Base-by-base conservation (phyloP, 345 rosid genomes). In the Noccaea caerulescens region DNA sequence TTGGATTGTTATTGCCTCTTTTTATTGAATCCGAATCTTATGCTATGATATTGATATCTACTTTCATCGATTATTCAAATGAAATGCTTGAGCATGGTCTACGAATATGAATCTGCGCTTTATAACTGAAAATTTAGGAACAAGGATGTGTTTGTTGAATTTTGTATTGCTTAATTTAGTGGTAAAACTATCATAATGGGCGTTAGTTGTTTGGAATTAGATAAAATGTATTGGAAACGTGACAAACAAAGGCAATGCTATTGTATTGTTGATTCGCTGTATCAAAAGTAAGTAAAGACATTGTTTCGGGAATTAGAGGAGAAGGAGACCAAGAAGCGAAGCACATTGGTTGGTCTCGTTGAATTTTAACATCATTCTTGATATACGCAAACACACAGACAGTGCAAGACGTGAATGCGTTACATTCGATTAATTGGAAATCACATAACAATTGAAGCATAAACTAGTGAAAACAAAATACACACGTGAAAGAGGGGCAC, bases 1-100 rank as follows among this genome's bases (percentile, higher is more conserved):
- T 79, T 80, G 76, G 81, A 70, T 61, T 54, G 73, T 44, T 67
- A 44, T 66, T 63, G 58, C 66, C n/a, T 18, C 47, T 69, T 64
- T 71, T 16, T 9, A 10, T 36, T 7, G 2, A 41, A 18, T 44
- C 56, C 27, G 4, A 41, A 7, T 60, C 7, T 58, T 43, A 59
- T 66, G 41, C 0, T 33, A 16, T 43, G 55, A 18, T 66, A 27
- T 7, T 16, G 50, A 4, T 39, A 0, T 16, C 25, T 68, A 7
- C 6, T 68, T 56, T 45, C 4, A 27, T 27, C 3, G 50, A 13
- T 32, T 1, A 56, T 20, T 49, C 3, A 12, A 52, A 25, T 25
- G 32, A 37, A 12, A 42, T 43, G 23, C 7, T 59, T 59, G 33
- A 37, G 37, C 13, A 9, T 33, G 12, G 12, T 23, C 5, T 33